These are phyloP conservation scores for Allium sativum DNA, from an alignment of 106 monocot genomes.

Conservation along the genomic window DNA sequence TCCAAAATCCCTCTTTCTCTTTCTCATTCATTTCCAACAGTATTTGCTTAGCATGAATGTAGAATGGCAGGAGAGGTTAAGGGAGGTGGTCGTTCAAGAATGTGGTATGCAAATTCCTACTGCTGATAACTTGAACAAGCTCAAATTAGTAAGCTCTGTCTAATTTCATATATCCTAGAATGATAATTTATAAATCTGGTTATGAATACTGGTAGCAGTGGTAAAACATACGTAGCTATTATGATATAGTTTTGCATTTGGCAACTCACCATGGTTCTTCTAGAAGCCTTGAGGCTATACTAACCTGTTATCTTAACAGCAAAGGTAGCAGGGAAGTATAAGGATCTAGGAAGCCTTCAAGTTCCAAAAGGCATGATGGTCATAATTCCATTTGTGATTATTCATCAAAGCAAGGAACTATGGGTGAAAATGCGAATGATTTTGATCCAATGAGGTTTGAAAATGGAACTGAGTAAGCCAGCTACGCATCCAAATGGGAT, in stretches of 20 bases:
- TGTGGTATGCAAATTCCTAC: slow-evolving; percentile 31
- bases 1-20: too few species aligned
- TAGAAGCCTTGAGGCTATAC: slow-evolving; percentile 49
- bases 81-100: slow-evolving; percentile 35
- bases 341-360: slow-evolving; percentile 20
- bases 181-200: not conserved
- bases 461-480: slow-evolving; percentile 32
- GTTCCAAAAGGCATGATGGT: slow-evolving; percentile 21
- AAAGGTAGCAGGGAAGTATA: slow-evolving; percentile 15
- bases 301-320: slow-evolving; percentile 9
- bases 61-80: slow-evolving; percentile 49
- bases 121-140: slow-evolving; percentile 24
- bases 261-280: slow-evolving; percentile 37
- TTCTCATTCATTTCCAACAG: too few species aligned
- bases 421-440: slow-evolving; percentile 37
- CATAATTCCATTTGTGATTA: slow-evolving; percentile 20
- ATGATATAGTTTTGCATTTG: not conserved
- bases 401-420: slow-evolving; percentile 32
- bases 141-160: slow-evolving; percentile 16
- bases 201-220: too few species aligned
- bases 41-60: slow-evolving; percentile 33
- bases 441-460: slow-evolving; percentile 50
- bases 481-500: slow-evolving; percentile 35
- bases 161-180: not conserved
- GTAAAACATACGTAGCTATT: too few species aligned